Percentiles rank a stretch among this genome's conserved stretches.
phyloP scores from a whole-genome alignment of 306 rosid species.

The Albizia julibrissin region DNA sequence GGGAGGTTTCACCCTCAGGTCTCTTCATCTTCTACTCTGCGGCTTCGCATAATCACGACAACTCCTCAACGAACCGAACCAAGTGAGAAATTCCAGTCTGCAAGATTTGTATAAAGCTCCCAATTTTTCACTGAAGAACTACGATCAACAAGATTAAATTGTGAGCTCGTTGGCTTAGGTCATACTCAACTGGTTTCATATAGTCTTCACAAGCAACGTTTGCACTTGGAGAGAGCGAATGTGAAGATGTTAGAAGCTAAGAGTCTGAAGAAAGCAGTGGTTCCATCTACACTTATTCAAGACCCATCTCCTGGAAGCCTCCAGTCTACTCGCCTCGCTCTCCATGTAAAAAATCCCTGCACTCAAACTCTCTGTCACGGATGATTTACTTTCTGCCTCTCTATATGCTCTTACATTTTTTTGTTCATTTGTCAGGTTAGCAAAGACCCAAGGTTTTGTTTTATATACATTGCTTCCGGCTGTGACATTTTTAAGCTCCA shows the following conservation, averaged over 20 bases:
- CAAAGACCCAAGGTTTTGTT: constrained; percentile 48
- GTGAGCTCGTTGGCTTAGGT: neutral
- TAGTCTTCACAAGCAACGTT: neutral
- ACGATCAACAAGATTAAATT: neutral
- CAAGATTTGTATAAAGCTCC: neutral
- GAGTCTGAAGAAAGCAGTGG: constrained; percentile 67
- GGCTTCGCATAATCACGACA: neutral
- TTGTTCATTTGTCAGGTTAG: constrained; percentile 42
- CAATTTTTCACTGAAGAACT: neutral
- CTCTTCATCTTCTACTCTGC: neutral
- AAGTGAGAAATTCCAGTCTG: neutral
- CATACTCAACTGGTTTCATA: neutral
- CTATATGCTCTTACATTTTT: neutral
- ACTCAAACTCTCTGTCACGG: neutral
- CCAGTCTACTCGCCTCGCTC: constrained; percentile 88
- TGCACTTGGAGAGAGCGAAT: neutral
- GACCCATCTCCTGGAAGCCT: constrained; percentile 83
- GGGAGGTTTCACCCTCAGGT: neutral
- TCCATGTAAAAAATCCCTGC: constrained; percentile 41
- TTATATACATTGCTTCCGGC: constrained; percentile 79
- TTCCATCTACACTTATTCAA: constrained; percentile 63
- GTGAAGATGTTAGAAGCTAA: constrained; percentile 57
- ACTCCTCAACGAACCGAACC: neutral
- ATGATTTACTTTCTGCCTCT: neutral
- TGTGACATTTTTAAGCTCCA: constrained; percentile 64